Evolutionary conservation across 1,284 basidiomycete species (phyloP), one percentile per base, ranked within the genome.

Genomic region (Puccinia horiana): DNA sequence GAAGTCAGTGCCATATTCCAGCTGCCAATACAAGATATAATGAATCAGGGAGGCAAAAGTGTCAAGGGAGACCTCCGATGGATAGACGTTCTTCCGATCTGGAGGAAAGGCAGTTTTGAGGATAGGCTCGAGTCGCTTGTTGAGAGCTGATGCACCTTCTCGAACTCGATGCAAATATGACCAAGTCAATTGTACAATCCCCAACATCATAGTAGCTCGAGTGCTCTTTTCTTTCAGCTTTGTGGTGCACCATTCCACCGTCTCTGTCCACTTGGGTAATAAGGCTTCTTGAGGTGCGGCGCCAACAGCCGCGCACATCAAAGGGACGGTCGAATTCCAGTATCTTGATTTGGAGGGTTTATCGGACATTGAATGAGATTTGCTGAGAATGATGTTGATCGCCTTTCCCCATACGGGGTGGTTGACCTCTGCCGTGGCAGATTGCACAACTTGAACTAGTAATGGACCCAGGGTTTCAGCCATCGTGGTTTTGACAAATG

Each of bases 391-490:
- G 8, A 91, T 88, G 84, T 95, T 92, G 69, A 97, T 92, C 0
- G 95, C 95, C 86, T 94, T 94, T 1, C 92, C 92, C 96, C 96
- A 98, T 81, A 93, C 90, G 0, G 96, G 96, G 86, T 97, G 93
- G 85, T 98, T 97, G 72, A 96, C 94, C 88, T 98, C 96, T 0
- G 94, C 96, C 86, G 96, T 95, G 0, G 95, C 96, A 37, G 93
- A 95, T 92, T 94, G 84, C 20, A 81, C 49, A 83, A 72, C 20
- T 74, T 52, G 83, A 29, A 35, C 67, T 35, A 82, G 75, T 61
- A 98, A 87, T 67, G 92, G 89, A 2, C 92, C 90, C 56, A 98
- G 88, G 0, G 92, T 92, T 84, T 97, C 94, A 0, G 94, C 93
- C 86, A 96, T 97, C 1, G 93, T 91, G 23, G 90, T 90, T 88